Base-by-base conservation (phyloP, 129 eudicot genomes). In the Flaveria brownii region DNA sequence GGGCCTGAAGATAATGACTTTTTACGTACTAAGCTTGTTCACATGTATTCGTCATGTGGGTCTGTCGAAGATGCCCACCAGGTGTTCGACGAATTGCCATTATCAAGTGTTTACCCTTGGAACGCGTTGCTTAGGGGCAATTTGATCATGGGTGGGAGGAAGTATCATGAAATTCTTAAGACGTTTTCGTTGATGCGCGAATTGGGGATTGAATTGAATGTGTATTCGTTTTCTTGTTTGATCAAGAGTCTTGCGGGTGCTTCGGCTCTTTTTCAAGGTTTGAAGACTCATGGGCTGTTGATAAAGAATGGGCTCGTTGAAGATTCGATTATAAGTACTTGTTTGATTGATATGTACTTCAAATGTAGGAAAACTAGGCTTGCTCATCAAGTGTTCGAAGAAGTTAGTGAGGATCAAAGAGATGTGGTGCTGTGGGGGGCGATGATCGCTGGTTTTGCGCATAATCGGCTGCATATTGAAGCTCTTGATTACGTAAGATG, bases 401-500 rank as follows among this genome's bases (percentile, higher is more conserved):
- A 93, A 75, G 62, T 83, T 10, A 10, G 20, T 14, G 87, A 83
- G 47, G 89, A 87, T 80, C 70, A 28, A 43, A 88, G 91, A 62
- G 97, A 90, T 81, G 86, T 90, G 59, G 97, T 93, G 2, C 74
- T 79, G 11, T 90, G 97, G 98, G 98, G 98, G 9, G 88, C 98
- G 1, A 88, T 90, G 91, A 84, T 90, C 61, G 87, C 97, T 2
- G 98, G 97, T 17, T 87, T 90, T 77, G 92, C 91, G 28, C 97
- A 90, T 64, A 93, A 90, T 82, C 82, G 89, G 69, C 59, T 85
- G 74, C 87, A 80, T 15, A 71, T 84, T 59, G 91, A 87, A 81
- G 91, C 97, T 3, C 61, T 93, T 69, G 92, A 85, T 68, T 88
- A 85, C 73, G 16, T 81, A 17, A 85, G 95, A 46, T 85, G 87